phyloP scores from a whole-genome alignment of 306 rosid genomes.

The Begonia loranthoides region DNA sequence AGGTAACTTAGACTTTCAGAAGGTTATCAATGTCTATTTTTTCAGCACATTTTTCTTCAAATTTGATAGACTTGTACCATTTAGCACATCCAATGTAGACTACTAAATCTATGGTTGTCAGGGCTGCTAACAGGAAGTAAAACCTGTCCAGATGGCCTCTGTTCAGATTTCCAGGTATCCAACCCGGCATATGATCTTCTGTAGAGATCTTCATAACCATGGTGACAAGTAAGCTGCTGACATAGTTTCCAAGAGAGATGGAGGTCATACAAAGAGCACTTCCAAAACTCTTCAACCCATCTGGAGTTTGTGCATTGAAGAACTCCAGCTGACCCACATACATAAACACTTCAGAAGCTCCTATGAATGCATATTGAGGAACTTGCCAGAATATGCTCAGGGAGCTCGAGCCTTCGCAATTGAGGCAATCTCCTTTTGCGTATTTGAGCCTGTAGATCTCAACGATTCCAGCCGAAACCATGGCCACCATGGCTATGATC shows the following conservation, averaged over 20 bases:
- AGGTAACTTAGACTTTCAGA: slow-evolving; percentile 25
- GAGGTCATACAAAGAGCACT: slow-evolving; percentile 98
- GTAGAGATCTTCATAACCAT: slow-evolving; percentile 95
- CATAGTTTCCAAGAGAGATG: slow-evolving; percentile 89
- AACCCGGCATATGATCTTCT: slow-evolving; percentile 81
- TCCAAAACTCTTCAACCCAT: slow-evolving; percentile 92
- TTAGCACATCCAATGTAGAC: slow-evolving; percentile 66
- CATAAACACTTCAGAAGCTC: slow-evolving; percentile 99
- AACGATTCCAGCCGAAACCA: slow-evolving; percentile 91
- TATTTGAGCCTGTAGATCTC: slow-evolving; percentile 80
- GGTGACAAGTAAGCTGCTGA: slow-evolving; percentile 79
- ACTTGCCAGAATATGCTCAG: slow-evolving; percentile 93
- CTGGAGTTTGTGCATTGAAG: slow-evolving; percentile 97
- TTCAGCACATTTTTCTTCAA: slow-evolving; percentile 45
- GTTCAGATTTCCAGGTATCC: slow-evolving; percentile 99
- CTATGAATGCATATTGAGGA: slow-evolving; percentile 86
- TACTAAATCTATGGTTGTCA: slow-evolving; percentile 64
- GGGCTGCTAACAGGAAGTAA: slow-evolving; percentile 83
- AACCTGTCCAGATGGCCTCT: slow-evolving; percentile 87
- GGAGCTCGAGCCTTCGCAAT: slow-evolving; percentile 65
- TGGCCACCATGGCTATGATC: slow-evolving; percentile 80
- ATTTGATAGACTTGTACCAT: slow-evolving; percentile 84
- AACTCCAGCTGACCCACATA: slow-evolving; percentile 95
- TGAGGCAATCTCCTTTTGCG: slow-evolving; percentile 43
- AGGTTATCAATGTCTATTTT: slow-evolving; percentile 20